Evolutionary conservation across 495 filamentous ascomycete genomes (phyloP), one percentile per base, ranked within the genome.

Genomic region (Podospora appendiculata): DNA sequence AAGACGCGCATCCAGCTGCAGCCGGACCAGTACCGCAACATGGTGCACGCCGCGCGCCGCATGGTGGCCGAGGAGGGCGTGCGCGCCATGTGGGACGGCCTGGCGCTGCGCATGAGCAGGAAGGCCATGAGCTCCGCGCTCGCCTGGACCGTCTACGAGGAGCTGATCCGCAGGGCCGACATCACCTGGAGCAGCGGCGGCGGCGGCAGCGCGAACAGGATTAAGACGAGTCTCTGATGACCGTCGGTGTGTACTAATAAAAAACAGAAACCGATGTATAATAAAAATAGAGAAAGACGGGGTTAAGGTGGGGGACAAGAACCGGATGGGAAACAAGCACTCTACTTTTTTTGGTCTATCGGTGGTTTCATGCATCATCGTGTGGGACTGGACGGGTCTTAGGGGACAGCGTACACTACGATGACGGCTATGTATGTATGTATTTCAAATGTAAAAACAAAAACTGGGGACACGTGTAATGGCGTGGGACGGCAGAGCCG

Each of bases 101-200:
- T 99, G 48, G 90, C 82, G 32, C 69, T 99, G 60, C 81, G 93
- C 48, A 94, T 96, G 75, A 85, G 81, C 35, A 78, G 93, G 57
- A 99, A 99, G 72, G 94, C 91, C 13, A 62, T 95, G 6, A 96
- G 90, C 62, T 87, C 82, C 38, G 94, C 93, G 32, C 75, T 97
- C 54, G 90, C 90, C 8, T 99, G 93, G 93, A 95, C 91, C 16
- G 75, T 96, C 18, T 99, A 99, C 63, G 93, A 99, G 71, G 92
- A 96, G 66, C 67, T 96, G 52, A 84, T 99, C 56, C 70, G 91
- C 36, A 64, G 77, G 51, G 89, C 86, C 12, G 89, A 94, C 72
- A 76, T 65, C 47, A 77, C 74, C 14, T 85, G 83, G 77, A 47
- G 34, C 47, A 45, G 42, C 25, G 45, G 34, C 6, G 45, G 46